A percentile compares a stretch with the other conserved stretches of the same genome.
Conservation (phyloP, 2,329 filamentous ascomycete genomes). For the Pseudopyricularia cyperi region DNA sequence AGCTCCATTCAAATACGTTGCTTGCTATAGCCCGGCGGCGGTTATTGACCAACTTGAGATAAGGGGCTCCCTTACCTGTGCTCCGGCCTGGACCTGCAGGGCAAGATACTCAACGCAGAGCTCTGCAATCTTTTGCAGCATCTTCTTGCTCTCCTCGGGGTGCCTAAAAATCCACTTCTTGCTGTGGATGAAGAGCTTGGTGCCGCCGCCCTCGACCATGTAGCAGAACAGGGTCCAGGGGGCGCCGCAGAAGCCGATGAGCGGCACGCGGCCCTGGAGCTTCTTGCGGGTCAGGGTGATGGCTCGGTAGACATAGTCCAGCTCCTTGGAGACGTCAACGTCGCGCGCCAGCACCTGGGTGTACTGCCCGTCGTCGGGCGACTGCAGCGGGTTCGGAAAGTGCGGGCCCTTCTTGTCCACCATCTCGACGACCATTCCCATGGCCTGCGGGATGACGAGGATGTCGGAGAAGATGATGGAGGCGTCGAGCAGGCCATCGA, state of each 20-base stretch:
- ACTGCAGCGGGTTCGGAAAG: slow-evolving; percentile 73
- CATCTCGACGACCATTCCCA: slow-evolving; percentile 99
- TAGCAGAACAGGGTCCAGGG: slow-evolving; percentile 97
- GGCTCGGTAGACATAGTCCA: slow-evolving; percentile 92
- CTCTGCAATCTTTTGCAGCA: slow-evolving; percentile 85
- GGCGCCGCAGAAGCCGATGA: slow-evolving; percentile 94
- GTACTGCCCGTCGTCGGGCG: slow-evolving; percentile 76
- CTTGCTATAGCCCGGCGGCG: neutral
- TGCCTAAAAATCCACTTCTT: slow-evolving; percentile 98
- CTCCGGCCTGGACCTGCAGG: slow-evolving; percentile 81
- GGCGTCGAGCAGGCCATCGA: slow-evolving; percentile 78
- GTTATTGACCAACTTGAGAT: neutral
- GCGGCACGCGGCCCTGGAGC: slow-evolving; percentile 72
- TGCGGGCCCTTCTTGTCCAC: slow-evolving; percentile 92
- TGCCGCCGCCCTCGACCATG: slow-evolving; percentile 97
- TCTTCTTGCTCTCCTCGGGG: slow-evolving; percentile 60
- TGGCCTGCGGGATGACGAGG: slow-evolving; percentile 89
- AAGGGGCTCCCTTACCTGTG: slow-evolving; percentile 46
- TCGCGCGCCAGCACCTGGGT: slow-evolving; percentile 58
- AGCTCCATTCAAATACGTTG: no score
- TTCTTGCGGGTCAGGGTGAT: slow-evolving; percentile 86
- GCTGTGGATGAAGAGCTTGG: slow-evolving; percentile 83
- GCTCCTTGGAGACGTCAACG: slow-evolving; percentile 72
- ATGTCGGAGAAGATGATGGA: slow-evolving; percentile 99
- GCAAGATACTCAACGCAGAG: slow-evolving; percentile 92